phyloP scores from a whole-genome alignment of 495 filamentous ascomycete genomes.

The Cladorrhinum samala region DNA sequence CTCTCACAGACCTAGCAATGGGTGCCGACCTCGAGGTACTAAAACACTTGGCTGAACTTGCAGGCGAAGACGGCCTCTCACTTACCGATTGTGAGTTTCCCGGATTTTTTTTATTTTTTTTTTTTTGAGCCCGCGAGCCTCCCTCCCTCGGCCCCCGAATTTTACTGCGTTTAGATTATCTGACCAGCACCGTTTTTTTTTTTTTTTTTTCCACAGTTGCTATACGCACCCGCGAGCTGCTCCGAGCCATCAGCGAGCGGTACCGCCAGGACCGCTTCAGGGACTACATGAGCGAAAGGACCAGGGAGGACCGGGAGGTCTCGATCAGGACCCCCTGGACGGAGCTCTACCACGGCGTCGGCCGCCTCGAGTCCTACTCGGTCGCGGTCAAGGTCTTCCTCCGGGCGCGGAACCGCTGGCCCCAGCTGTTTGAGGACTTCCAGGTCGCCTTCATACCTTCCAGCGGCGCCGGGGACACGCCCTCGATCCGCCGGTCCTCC shows the following conservation, averaged over 20 bases:
- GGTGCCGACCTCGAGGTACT: no score
- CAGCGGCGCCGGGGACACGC: neutral
- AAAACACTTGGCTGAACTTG: no score
- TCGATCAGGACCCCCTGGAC: conserved; percentile 12
- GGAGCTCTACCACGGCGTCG: conserved; percentile 11
- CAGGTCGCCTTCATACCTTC: conserved; percentile 14
- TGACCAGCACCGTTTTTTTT: neutral
- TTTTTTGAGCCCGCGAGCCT: no score
- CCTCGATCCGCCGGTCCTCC: neutral
- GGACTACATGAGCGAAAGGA: conserved; percentile 6
- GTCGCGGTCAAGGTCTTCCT: conserved; percentile 14
- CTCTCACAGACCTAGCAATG: neutral
- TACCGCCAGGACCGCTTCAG: neutral
- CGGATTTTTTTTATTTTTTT: no score
- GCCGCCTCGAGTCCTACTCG: conserved; percentile 17
- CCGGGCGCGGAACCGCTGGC: conserved; percentile 8
- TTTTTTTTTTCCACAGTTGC: conserved; percentile 6
- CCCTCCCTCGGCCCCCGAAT: no score
- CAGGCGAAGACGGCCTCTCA: no score
- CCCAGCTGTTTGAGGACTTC: conserved; percentile 18
- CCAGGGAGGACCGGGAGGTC: neutral
- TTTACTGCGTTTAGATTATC: neutral
- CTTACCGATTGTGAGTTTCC: no score
- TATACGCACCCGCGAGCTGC: neutral
- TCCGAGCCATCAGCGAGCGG: neutral